Percentiles rank a stretch among this genome's conserved stretches.
Evolutionary conservation across 2,329 filamentous ascomycete species (phyloP).

Genomic region (Phialophora tarda): DNA sequence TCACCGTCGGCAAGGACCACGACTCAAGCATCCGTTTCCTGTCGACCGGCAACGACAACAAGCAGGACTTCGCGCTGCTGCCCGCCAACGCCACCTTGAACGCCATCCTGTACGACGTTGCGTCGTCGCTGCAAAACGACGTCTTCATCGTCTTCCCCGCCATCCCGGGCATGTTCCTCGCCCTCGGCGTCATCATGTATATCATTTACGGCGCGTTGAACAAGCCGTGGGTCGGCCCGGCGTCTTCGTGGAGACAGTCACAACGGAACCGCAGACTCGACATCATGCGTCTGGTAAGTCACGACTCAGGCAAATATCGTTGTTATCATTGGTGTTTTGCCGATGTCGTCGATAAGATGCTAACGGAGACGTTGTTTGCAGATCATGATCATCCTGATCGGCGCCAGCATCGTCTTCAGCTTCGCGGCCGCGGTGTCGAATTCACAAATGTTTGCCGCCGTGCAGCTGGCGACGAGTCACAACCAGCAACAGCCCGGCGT

Average conservation of each 20-base stretch:
- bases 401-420: neutral
- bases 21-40: neutral
- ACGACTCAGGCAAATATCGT: no score
- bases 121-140: constrained; percentile 12
- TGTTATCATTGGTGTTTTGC: no score
- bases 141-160: constrained; percentile 23
- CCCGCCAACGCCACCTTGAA: neutral
- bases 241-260: neutral
- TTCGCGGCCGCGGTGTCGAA: constrained; percentile 20
- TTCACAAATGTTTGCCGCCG: constrained; percentile 21
- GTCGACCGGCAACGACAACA: neutral
- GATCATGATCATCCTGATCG: neutral
- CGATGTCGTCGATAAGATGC: no score
- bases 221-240: constrained; percentile 10
- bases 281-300: neutral
- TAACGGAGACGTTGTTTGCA: no score
- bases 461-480: constrained; percentile 16
- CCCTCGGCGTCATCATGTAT: constrained; percentile 14
- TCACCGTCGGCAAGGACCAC: constrained; percentile 23
- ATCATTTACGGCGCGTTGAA: constrained; percentile 15
- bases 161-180: constrained; percentile 19
- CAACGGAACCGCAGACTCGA: neutral
- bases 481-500: constrained; percentile 13
- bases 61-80: neutral
- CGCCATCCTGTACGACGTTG: neutral